Base-by-base conservation (phyloP, 345 rosid genomes). In the Alliaria petiolata region DNA sequence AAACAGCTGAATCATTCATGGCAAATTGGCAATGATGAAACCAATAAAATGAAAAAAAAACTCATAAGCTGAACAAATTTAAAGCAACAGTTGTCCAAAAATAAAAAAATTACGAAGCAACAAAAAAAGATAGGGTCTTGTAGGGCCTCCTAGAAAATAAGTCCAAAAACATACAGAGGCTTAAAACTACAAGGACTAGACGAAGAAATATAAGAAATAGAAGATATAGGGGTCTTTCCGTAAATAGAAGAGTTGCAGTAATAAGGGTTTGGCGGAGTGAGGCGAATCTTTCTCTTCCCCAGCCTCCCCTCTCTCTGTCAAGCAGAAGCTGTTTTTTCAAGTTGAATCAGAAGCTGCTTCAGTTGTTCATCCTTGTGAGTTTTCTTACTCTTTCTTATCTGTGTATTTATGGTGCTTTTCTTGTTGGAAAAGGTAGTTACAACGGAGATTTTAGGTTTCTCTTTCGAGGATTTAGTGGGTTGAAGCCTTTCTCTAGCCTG, bases 221-320 rank as follows among this genome's bases (percentile, higher is more conserved):
- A 39, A 38, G 17, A 39, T 14, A 25, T 9, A 60, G 9, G 65
- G 65, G 16, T 40, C 6, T 25, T 40, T 59, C 4, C 20, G 65
- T 59, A 59, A 59, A 59, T 39, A 52, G 36, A 28, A 3, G 50
- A 40, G 22, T 7, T 14, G 31, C 49, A 8, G 34, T 40, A 13
- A 52, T 66, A 66, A 56, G 56, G 67, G 52, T 60, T 70, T 59
- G 33, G 47, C 47, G 15, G 8, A 56, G 45, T 9, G 34, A 43
- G 11, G 54, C 74, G 5, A 34, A 55, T 16, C 42, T 0, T n/a
- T 39, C 34, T 13, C 34, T 22, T n/a, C 50, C 16, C 36, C 50
- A 25, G 65, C 65, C 65, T 60, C 64, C 40, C 17, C 43, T 34
- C 44, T 12, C 44, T 11, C 19, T 38, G 25, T 2, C 13, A 13